Conservation (phyloP, 495 filamentous ascomycete genomes). For the Neurospora sp. region DNA sequence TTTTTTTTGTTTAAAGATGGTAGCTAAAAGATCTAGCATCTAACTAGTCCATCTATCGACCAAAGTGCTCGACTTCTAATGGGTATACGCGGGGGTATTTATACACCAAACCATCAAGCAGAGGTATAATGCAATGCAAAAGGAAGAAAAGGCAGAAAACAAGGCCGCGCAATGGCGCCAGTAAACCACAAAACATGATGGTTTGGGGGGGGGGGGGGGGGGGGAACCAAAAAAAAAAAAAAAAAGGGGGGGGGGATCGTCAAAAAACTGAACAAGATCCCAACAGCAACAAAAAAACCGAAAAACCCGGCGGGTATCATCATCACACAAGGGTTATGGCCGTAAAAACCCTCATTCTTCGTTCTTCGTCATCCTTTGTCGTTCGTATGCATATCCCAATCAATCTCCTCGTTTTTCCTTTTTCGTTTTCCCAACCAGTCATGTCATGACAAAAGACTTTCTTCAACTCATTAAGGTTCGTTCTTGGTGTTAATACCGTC, state of each 20-base stretch:
- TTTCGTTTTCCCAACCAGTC: not conserved
- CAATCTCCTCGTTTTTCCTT: not conserved
- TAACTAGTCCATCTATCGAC: not conserved
- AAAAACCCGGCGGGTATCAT: not conserved
- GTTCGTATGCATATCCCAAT: not conserved
- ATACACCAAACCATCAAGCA: not conserved
- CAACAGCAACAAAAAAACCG: not conserved
- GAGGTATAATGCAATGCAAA: not conserved
- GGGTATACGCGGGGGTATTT: not conserved
- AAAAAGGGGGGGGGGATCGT: not conserved
- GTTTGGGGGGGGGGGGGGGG: not conserved
- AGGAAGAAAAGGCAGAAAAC: not conserved
- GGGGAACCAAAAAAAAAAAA: too few relatives aligned
- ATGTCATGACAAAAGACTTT: not conserved
- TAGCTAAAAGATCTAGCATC: not conserved
- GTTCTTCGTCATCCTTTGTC: not conserved
- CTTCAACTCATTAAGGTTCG: not conserved
- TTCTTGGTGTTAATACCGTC: slow-evolving; percentile 1
- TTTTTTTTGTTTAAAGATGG: not conserved
- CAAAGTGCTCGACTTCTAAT: not conserved
- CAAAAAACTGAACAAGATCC: not conserved
- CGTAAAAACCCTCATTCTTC: not conserved
- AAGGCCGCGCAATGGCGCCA: not conserved
- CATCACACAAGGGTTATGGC: not conserved
- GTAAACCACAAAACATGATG: not conserved